Evolutionary conservation across 306 rosid genomes (phyloP), one percentile per base, ranked within the genome.

Genomic region (Geum urbanum): DNA sequence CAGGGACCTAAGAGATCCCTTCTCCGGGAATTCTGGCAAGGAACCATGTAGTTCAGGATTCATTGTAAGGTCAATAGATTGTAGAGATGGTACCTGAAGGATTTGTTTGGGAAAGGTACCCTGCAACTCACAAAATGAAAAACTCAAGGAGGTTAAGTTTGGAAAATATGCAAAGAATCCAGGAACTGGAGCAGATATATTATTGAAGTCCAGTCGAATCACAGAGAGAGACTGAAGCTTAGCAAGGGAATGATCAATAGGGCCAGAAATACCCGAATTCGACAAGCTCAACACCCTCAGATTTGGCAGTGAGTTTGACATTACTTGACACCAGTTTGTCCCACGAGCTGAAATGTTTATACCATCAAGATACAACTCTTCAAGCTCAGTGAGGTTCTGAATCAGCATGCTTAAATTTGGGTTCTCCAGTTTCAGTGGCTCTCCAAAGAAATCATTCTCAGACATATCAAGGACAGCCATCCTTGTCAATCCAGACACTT

Each of bases 361-460:
- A 64, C 86, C 84, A 71, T 90, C 86, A 0, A 90, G 67, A 81
- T 41, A 39, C 18, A 88, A 45, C 39, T 77, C 74, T 51, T 39
- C 61, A 51, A 88, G 68, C 14, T 71, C 19, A 0, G 63, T 46
- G 56, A 90, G 77, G 43, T 83, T 84, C 50, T 52, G 58, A 62
- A 77, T 9, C 0, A 80, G 39, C 43, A 3, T 20, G 14, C 1
- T 45, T n/a, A 84, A 74, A 74, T 63, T 40, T 24, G 76, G 80
- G 15, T 57, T 50, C 67, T 35, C 73, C 22, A 74, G 66, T 5
- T 58, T 37, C 20, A 67, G 56, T 0, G 57, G 12, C 18, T 12
- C 8, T 47, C 35, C 8, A 0, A 9, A 7, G 8, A 7, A 1
- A 0, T 1, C 4, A 22, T 27, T 35, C 1, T 22, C 9, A 47